Percentiles rank a stretch among this genome's conserved stretches.
phyloP scores from a whole-genome alignment of 169 alveolate genomes.

The Besnoitia besnoiti region DNA sequence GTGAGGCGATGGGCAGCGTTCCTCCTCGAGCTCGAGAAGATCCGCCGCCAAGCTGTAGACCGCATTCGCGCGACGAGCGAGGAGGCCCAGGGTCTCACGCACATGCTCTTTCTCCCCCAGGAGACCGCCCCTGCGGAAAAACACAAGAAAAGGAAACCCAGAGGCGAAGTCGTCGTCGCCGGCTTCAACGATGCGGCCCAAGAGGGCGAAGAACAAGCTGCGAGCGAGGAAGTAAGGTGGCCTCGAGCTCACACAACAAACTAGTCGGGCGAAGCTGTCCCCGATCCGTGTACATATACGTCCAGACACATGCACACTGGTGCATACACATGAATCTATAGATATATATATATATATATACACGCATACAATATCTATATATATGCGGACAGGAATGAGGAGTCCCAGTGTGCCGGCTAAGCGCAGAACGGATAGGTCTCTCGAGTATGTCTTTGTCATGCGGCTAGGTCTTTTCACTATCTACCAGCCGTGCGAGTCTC shows the following conservation, averaged over 20 bases:
- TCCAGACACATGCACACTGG: too few relatives aligned
- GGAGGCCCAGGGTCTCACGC: slow-evolving; percentile 30
- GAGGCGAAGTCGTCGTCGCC: background rate
- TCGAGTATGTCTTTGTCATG: background rate
- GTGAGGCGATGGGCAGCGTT: slow-evolving; percentile 25
- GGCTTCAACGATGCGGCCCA: background rate
- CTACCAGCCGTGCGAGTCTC: background rate
- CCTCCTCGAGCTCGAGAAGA: slow-evolving; percentile 7
- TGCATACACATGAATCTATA: too few relatives aligned
- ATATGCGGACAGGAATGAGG: too few relatives aligned
- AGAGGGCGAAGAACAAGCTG: background rate
- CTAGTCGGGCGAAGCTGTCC: too few relatives aligned
- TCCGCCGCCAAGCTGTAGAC: background rate
- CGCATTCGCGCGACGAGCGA: slow-evolving; percentile 9
- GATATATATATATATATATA: too few relatives aligned
- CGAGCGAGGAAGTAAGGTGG: background rate
- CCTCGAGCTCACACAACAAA: too few relatives aligned
- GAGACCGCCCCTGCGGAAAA: background rate
- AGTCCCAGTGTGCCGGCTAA: too few relatives aligned
- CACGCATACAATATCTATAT: too few relatives aligned
- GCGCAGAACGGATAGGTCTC: too few relatives aligned
- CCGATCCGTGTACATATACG: too few relatives aligned
- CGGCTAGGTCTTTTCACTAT: background rate
- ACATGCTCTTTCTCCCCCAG: background rate
- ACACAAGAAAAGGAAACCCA: background rate